Evolutionary conservation across 352 stramenopile genomes (phyloP).

Genomic region (Phytophthora sansomeana): DNA sequence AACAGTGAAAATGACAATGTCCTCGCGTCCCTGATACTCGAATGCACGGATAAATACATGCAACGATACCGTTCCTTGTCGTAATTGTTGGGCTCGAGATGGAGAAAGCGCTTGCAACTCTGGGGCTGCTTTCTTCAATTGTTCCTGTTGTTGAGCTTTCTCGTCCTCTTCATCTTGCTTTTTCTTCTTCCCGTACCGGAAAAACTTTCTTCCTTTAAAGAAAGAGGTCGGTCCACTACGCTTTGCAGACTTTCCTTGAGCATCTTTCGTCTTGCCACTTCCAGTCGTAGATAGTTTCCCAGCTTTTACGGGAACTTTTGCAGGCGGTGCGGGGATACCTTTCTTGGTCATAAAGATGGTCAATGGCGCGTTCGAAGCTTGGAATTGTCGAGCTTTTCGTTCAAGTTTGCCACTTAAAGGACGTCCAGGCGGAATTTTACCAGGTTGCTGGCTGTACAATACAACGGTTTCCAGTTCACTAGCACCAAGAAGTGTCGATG

Average conservation of each 20-base stretch:
- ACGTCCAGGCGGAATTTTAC: conserved; percentile 31
- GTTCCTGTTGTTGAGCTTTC: conserved; percentile 13
- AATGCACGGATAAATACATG: conserved; percentile 45
- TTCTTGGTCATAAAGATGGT: conserved; percentile 44
- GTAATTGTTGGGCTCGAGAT: conserved; percentile 28
- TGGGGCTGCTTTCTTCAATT: conserved; percentile 6
- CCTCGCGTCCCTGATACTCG: conserved; percentile 25
- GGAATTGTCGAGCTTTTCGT: conserved; percentile 47
- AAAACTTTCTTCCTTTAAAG: conserved; percentile 34
- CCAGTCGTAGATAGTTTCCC: not conserved
- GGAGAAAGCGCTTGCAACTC: conserved; percentile 31
- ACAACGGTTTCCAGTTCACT: conserved; percentile 2
- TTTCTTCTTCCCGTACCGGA: conserved; percentile 39
- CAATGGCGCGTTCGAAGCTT: conserved; percentile 21
- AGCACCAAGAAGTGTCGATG: not conserved
- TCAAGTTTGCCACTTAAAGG: conserved; percentile 38
- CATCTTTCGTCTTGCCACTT: not conserved
- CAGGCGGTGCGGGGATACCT: conserved; percentile 7
- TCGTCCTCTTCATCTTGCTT: conserved; percentile 26
- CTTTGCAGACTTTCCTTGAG: conserved; percentile 8
- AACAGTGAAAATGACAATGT: conserved; percentile 30
- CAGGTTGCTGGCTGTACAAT: conserved; percentile 40
- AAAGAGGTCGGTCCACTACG: conserved; percentile 20
- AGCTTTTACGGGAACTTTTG: not conserved
- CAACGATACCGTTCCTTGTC: conserved; percentile 28